Base-by-base conservation (phyloP, 768 basidiomycete genomes). In the Ramaria sp. region DNA sequence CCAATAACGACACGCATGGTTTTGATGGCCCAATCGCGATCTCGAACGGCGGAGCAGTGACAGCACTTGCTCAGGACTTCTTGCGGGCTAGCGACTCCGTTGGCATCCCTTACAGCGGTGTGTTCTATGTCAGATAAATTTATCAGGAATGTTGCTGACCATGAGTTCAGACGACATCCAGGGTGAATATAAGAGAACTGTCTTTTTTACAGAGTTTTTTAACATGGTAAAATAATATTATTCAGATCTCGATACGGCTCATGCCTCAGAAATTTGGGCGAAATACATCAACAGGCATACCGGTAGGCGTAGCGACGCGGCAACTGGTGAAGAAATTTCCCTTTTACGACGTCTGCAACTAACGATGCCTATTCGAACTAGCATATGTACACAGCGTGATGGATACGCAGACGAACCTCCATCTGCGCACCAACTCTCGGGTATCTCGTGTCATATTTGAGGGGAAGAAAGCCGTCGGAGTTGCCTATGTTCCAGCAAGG, bases 261-360 rank as follows among this genome's bases (percentile, higher is more conserved):
- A 85, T 61, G 82, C 72, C 22, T 76, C 83, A 54, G 84, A 85
- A 67, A 82, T 84, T 56, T 85, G 83, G 84, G 83, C 83, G 51
- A 86, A 86, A 66, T 86, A 85, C 64, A 83, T 86, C 74, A 84
- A 84, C 68, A 76, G 82, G 62, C 78, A 84, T 64, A 86, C 83
- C 37, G 84, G 84, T 58, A 73, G 84, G 60, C 81, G 83, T 51
- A 83, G 81, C 59, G 84, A 86, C 61, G 83, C 84, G 49, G 82
- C 84, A 2, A 83, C 82, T 46, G 82, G 81, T 80, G 63, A 34
- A 65, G 7, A 20, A 53, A 17, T 13, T 54, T 15, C 30, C 22
- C 15, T 30, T 42, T 13, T 17, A 49, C 24, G n/a, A n/a, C 7
- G 3, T 42, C 38, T 42, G n/a, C 10, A 15, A 38, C 19, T 38